Conservation (phyloP, 2,329 filamentous ascomycete species). For the Neospermospora avenae region DNA sequence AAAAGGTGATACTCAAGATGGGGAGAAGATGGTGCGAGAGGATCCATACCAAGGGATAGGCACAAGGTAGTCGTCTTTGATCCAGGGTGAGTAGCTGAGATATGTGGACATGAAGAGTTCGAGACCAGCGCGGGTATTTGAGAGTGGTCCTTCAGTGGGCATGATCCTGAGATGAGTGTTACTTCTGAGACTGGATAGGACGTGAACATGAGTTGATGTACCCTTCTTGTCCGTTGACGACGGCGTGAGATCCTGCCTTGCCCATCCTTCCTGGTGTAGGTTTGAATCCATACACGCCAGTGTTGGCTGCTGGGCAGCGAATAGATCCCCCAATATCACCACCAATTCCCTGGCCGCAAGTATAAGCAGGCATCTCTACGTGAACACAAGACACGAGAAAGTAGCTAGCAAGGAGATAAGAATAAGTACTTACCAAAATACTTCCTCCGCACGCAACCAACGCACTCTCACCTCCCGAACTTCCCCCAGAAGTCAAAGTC, state of each 20-base stretch:
- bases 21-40: too few species aligned
- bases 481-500: conserved; percentile 56
- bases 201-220: neutral
- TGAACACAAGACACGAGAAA: too few species aligned
- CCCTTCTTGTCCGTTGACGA: conserved; percentile 39
- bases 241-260: conserved; percentile 44
- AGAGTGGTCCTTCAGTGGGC: conserved; percentile 37
- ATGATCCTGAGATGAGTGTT: conserved; percentile 14
- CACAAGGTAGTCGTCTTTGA: conserved; percentile 47
- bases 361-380: neutral
- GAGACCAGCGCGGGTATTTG: conserved; percentile 45
- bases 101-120: conserved; percentile 35
- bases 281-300: conserved; percentile 49
- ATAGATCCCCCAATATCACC: conserved; percentile 24
- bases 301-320: conserved; percentile 41
- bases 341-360: conserved; percentile 12
- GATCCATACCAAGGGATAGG: conserved; percentile 47
- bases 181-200: neutral
- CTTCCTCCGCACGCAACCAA: conserved; percentile 42
- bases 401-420: neutral
- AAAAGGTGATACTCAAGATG: too few species aligned
- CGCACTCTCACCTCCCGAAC: conserved; percentile 58
- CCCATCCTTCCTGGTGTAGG: conserved; percentile 40
- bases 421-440: conserved; percentile 31
- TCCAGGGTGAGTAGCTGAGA: conserved; percentile 42